These are phyloP conservation scores for Nymphaea colorata DNA, from an alignment of 164 flowering plant species.

Conservation along the genomic window DNA sequence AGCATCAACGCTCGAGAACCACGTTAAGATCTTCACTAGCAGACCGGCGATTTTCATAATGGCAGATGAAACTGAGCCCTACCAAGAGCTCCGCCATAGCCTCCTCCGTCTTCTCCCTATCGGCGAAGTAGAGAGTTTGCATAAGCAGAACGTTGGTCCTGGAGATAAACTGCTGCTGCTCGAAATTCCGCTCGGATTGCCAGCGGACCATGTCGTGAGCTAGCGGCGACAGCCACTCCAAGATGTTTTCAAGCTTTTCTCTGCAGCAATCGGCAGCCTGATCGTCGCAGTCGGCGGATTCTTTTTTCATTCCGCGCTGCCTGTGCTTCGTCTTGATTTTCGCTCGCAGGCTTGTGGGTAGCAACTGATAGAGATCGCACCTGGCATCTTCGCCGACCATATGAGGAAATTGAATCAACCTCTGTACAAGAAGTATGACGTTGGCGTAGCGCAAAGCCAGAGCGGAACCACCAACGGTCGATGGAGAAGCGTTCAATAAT, in stretches of 20 bases:
- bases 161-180: conserved; percentile 39
- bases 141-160: conserved; percentile 41
- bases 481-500: conserved; percentile 22
- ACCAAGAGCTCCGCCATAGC: conserved; percentile 70
- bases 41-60: conserved; percentile 15
- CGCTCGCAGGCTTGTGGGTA: conserved; percentile 34
- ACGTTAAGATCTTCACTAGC: neutral
- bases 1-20: neutral
- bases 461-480: conserved; percentile 63
- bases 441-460: conserved; percentile 57
- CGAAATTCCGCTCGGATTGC: conserved; percentile 56
- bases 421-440: conserved; percentile 38
- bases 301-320: conserved; percentile 14
- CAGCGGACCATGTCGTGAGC: conserved; percentile 59
- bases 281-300: neutral
- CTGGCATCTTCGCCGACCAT: conserved; percentile 25
- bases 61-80: conserved; percentile 52
- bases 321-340: conserved; percentile 34
- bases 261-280: conserved; percentile 28
- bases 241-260: conserved; percentile 34
- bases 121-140: conserved; percentile 70
- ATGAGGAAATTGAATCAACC: conserved; percentile 15
- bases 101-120: conserved; percentile 71
- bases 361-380: conserved; percentile 38
- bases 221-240: conserved; percentile 68